phyloP scores from a whole-genome alignment of 768 basidiomycete species.

The Tylopilus subfusipes region DNA sequence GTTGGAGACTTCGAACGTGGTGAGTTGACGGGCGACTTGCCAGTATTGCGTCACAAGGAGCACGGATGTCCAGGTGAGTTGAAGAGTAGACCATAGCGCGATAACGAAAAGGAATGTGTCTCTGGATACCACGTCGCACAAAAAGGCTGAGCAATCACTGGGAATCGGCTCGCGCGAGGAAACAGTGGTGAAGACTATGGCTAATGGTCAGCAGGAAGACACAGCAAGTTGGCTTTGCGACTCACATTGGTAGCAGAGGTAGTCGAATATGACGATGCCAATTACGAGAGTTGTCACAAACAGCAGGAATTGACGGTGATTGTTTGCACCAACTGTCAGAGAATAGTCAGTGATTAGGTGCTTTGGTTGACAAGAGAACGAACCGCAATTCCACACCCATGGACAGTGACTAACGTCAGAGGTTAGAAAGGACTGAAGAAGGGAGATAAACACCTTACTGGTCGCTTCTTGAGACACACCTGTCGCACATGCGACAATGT shows the following conservation, averaged over 20 bases:
- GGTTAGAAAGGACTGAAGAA: not conserved
- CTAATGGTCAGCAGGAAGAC: not conserved
- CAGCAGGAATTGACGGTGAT: conserved; percentile 94
- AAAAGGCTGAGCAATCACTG: conserved; percentile 25
- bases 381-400: conserved; percentile 99
- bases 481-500: conserved; percentile 90
- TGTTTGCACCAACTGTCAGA: conserved; percentile 75
- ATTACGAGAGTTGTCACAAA: conserved; percentile 84
- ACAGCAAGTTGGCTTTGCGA: conserved; percentile 5
- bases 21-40: conserved; percentile 94
- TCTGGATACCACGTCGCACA: conserved; percentile 68
- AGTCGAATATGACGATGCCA: conserved; percentile 79
- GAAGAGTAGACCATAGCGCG: conserved; percentile 82
- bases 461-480: conserved; percentile 86
- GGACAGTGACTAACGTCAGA: conserved; percentile 76
- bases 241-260: conserved; percentile 80
- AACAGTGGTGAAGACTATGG: conserved; percentile 53
- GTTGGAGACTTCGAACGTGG: conserved; percentile 95
- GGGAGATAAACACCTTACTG: conserved; percentile 57
- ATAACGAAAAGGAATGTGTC: conserved; percentile 87
- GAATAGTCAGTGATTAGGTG: conserved; percentile 5
- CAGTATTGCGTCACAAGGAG: conserved; percentile 84
- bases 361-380: conserved; percentile 26
- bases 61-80: conserved; percentile 91
- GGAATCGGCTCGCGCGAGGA: conserved; percentile 9